These are phyloP conservation scores for Chaetomium olivaceum DNA, from an alignment of 2,329 filamentous ascomycete species.

Conservation along the genomic window DNA sequence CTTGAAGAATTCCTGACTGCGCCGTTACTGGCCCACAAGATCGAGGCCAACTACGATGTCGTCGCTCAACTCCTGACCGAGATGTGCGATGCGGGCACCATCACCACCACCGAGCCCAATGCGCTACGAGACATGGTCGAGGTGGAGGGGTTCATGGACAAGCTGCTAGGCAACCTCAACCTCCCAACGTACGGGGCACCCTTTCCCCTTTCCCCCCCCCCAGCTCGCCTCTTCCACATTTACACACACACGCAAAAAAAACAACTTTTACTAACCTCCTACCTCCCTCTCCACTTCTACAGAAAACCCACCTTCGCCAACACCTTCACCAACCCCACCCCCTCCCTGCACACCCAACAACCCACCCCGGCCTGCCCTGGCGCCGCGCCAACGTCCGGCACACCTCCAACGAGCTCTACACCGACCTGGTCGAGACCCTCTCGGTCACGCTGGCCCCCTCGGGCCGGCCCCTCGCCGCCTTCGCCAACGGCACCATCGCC, in stretches of 20 bases:
- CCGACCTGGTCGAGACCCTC: slow-evolving; percentile 89
- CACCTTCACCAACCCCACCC: slow-evolving; percentile 37
- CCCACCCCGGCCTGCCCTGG: slow-evolving; percentile 72
- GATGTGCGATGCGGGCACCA: slow-evolving; percentile 92
- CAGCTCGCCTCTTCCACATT: not conserved
- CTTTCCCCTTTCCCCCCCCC: not conserved
- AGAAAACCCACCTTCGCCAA: slow-evolving; percentile 24
- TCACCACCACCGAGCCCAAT: slow-evolving; percentile 91
- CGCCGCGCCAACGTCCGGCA: slow-evolving; percentile 88
- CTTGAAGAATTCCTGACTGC: slow-evolving; percentile 93
- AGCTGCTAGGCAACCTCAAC: slow-evolving; percentile 82
- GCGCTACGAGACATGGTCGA: slow-evolving; percentile 88
- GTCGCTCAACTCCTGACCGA: slow-evolving; percentile 89
- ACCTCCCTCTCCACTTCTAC: no score
- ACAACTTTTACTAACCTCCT: not conserved
- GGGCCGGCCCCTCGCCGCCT: slow-evolving; percentile 79
- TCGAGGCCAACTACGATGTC: slow-evolving; percentile 89
- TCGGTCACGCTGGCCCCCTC: slow-evolving; percentile 88
- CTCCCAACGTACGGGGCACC: slow-evolving; percentile 63
- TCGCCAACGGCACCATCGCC: slow-evolving; percentile 87
- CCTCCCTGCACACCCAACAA: slow-evolving; percentile 41
- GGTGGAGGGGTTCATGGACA: slow-evolving; percentile 86
- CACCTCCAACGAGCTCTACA: slow-evolving; percentile 95
- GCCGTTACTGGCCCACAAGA: slow-evolving; percentile 79
- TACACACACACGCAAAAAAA: not conserved